A percentile compares a stretch with the other conserved stretches of the same genome.
phyloP scores from a whole-genome alignment of 768 basidiomycete species.

The Ramaria rubella region DNA sequence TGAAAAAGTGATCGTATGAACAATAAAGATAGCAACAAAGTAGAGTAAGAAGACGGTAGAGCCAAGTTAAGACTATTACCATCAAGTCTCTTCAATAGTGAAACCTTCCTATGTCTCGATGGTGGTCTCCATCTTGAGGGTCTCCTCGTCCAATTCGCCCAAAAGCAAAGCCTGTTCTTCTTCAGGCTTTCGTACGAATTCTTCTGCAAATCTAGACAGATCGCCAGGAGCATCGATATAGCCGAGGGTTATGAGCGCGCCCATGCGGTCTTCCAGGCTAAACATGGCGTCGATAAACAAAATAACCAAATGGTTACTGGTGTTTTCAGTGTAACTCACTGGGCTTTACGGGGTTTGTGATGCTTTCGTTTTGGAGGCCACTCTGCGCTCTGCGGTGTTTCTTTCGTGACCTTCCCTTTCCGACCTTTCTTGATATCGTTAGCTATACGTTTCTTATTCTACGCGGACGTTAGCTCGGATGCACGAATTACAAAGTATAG shows the following conservation, averaged over 20 bases:
- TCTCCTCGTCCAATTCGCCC: constrained; percentile 32
- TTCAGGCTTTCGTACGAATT: constrained; percentile 41
- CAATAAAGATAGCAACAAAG: no score
- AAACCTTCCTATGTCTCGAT: not conserved
- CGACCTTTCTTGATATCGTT: constrained; percentile 13
- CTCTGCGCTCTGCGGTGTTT: constrained; percentile 34
- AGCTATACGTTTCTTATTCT: constrained; percentile 20
- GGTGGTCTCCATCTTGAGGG: not conserved
- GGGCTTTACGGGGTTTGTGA: constrained; percentile 33
- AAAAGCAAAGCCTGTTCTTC: constrained; percentile 40
- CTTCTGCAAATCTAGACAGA: constrained; percentile 50
- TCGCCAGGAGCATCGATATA: constrained; percentile 49
- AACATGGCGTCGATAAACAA: not conserved
- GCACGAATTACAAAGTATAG: not conserved
- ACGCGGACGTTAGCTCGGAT: not conserved
- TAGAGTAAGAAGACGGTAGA: no score
- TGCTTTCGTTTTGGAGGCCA: constrained; percentile 66
- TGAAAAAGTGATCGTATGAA: no score
- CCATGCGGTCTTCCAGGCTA: constrained; percentile 50
- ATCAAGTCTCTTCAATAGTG: no score
- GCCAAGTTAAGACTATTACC: no score
- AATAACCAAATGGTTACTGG: not conserved
- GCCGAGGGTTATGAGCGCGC: constrained; percentile 56
- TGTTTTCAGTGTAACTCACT: no score
- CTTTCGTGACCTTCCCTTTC: constrained; percentile 13